Conservation (phyloP, 108 stramenopile genomes). For the Craspedostauros australis region DNA sequence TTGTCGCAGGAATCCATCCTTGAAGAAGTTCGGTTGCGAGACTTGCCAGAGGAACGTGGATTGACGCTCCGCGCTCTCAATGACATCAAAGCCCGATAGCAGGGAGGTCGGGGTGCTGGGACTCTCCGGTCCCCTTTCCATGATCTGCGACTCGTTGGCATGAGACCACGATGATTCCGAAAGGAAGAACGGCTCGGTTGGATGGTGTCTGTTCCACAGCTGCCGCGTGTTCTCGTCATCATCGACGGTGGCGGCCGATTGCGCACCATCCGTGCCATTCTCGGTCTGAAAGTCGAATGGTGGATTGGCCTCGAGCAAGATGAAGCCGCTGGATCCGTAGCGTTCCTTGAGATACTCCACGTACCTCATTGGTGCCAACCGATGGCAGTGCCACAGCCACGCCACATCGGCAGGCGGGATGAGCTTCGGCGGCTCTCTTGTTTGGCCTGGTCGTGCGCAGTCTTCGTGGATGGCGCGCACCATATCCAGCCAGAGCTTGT, state of each 20-base stretch:
- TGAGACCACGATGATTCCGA: not conserved
- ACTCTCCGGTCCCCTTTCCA: not conserved
- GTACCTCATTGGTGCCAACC: conserved; percentile 40
- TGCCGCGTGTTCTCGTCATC: not conserved
- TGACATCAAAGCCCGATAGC: conserved; percentile 24
- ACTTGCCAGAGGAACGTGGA: conserved; percentile 53
- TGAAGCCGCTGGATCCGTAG: conserved; percentile 1
- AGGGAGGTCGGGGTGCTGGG: not conserved
- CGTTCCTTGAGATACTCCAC: conserved; percentile 14
- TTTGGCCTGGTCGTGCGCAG: no score
- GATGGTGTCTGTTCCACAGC: conserved; percentile 4
- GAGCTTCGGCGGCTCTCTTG: no score
- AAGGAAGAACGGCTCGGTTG: conserved; percentile 18
- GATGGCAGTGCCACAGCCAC: conserved; percentile 68
- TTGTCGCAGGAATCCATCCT: conserved; percentile 28
- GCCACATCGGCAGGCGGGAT: conserved; percentile 52
- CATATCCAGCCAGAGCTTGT: no score
- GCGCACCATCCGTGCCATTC: not conserved
- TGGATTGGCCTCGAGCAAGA: no score
- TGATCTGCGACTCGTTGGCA: not conserved
- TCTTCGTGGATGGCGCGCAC: no score
- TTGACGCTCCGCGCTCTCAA: conserved; percentile 32
- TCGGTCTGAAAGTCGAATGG: conserved; percentile 8
- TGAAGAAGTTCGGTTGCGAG: conserved; percentile 15
- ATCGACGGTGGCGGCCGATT: no score